Base-by-base conservation (phyloP, 371 early-diverging fungal genomes). In the Mortierella sp. region DNA sequence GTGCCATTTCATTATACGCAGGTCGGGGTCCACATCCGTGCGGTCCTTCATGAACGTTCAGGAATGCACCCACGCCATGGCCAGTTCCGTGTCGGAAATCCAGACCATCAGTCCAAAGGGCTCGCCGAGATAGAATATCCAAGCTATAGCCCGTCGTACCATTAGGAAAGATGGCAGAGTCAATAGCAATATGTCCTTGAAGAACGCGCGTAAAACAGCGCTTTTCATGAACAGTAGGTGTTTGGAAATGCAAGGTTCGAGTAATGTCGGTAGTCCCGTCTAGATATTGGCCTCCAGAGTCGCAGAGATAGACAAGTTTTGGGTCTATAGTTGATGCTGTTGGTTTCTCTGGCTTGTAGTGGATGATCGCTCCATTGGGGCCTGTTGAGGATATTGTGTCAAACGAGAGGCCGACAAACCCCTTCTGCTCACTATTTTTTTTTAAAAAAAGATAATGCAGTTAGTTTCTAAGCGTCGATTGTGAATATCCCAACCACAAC, bases 191-290 rank as follows among this genome's bases (percentile, higher is more conserved):
- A 76, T 99, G 98, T 8, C 99, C 99, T 84, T 99, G 97, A 10
- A 99, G 88, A 43, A 99, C 99, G n/a, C 97, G 92, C 2, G 99
- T 99, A 84, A 94, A 99, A 74, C 95, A 93, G 61, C 95, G 92
- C 85, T 92, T 96, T 83, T 99, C 94, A 82, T 93, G 93, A 0
- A 83, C 92, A 0, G 95, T 90, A 6, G 99, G 99, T 22, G 88
- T 86, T 33, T 96, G 95, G 87, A 99, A 98, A 83, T 97, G 97
- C 38, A 94, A 83, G 4, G 99, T 99, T 64, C 99, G 93, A 1
- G 99, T 99, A 36, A 96, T 95, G 81, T 99, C 99, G 4, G 99
- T 99, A 8, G 99, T 99, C 24, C 99, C 99, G 70, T 98, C 96
- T 32, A 84, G 82, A 90, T 97, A 99, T 84, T 99, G 99, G 45